A percentile compares a stretch with the other conserved stretches of the same genome.
Evolutionary conservation across 1,139 yeast species (phyloP).

Genomic region (Blastobotrys elegans): DNA sequence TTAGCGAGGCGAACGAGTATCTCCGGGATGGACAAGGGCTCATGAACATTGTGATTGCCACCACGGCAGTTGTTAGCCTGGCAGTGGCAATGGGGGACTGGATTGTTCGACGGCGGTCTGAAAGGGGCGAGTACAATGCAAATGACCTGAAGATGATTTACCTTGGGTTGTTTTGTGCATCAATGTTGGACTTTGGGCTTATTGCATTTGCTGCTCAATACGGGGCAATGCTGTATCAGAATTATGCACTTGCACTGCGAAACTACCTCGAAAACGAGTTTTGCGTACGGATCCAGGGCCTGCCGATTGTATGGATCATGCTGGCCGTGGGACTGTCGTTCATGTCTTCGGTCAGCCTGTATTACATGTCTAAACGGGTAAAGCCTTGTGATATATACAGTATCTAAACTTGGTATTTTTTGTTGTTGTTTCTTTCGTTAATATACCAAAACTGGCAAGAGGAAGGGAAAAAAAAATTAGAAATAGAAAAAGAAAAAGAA

Average conservation of each 20-base stretch:
- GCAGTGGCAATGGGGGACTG: neutral
- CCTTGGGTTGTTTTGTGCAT: neutral
- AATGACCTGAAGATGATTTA: neutral
- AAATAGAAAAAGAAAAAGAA: too few species aligned
- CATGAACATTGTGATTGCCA: neutral
- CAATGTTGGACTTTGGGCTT: neutral
- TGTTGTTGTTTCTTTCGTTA: neutral
- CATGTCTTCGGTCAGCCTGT: neutral
- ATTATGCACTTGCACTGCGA: neutral
- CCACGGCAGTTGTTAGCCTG: neutral
- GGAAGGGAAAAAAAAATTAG: too few species aligned
- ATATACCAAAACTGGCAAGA: too few species aligned
- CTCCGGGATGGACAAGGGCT: neutral
- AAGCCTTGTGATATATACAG: too few species aligned
- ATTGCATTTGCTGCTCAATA: neutral
- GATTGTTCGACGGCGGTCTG: neutral
- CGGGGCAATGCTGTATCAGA: neutral
- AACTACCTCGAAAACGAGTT: neutral
- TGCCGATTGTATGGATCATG: neutral
- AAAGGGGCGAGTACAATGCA: neutral
- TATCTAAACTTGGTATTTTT: too few species aligned
- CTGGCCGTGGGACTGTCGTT: neutral
- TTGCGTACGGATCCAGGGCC: neutral
- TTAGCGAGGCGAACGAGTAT: neutral
- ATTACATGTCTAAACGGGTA: neutral